Percentiles rank a stretch among this genome's conserved stretches.
Conservation (phyloP, 345 rosid species). For the Arabis hirsuta region DNA sequence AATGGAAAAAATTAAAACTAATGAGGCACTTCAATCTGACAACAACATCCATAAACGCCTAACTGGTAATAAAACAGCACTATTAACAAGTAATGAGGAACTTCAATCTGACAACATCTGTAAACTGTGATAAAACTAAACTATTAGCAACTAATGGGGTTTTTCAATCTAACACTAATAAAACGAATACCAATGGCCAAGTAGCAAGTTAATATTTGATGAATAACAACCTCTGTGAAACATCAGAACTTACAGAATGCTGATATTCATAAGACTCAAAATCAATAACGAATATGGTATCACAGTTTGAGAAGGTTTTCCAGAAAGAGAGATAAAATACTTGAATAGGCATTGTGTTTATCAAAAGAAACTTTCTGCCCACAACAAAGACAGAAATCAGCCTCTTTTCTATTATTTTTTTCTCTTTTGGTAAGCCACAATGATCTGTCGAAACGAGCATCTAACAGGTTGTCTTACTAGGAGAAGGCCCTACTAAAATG, state of each 20-base stretch:
- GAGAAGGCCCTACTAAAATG: conserved; percentile 12
- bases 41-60: not conserved
- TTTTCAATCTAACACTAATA: not conserved
- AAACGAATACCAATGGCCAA: conserved; percentile 2
- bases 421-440: conserved; percentile 10
- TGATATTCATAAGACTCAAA: conserved; percentile 8
- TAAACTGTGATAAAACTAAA: conserved; percentile 9
- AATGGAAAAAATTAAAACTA: conserved; percentile 10
- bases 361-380: conserved; percentile 15
- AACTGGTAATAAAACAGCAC: not conserved
- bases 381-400: conserved; percentile 26
- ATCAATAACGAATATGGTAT: conserved; percentile 17
- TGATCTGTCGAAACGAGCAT: conserved; percentile 8
- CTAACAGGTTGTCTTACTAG: conserved; percentile 28
- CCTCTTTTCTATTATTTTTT: not conserved
- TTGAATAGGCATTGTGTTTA: conserved; percentile 13
- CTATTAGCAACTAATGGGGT: not conserved
- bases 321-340: not conserved
- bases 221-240: conserved; percentile 13
- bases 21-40: conserved; percentile 15
- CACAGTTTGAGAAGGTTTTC: conserved; percentile 13
- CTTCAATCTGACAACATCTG: conserved; percentile 18
- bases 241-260: conserved; percentile 21
- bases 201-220: not conserved
- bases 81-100: conserved; percentile 13